Evolutionary conservation across 2,329 filamentous ascomycete species (phyloP).

Genomic region (Phialemonium atrogriseum): DNA sequence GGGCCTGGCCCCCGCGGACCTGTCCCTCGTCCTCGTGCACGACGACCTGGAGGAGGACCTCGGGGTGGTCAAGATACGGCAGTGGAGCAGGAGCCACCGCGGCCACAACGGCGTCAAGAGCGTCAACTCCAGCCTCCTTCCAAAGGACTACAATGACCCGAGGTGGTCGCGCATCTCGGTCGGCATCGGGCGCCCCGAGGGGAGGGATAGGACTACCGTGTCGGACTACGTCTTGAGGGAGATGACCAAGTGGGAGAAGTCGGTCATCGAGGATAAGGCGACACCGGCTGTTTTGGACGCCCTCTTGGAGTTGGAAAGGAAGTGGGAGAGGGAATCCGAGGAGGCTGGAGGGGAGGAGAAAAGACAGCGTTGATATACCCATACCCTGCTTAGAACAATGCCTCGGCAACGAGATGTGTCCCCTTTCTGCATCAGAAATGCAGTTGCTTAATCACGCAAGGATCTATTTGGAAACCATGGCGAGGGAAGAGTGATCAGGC

Average conservation of each 20-base stretch:
- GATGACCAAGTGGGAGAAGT: constrained; percentile 47
- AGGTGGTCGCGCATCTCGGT: constrained; percentile 59
- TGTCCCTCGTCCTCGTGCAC: constrained; percentile 68
- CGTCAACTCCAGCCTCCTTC: constrained; percentile 42
- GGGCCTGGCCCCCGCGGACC: constrained; percentile 18
- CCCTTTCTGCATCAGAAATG: too few species aligned
- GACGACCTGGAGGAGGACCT: constrained; percentile 75
- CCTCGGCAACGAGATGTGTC: too few species aligned
- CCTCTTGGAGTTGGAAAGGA: constrained; percentile 36
- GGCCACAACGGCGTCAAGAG: constrained; percentile 74
- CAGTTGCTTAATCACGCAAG: too few species aligned
- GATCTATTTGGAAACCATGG: too few species aligned
- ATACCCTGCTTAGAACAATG: too few species aligned
- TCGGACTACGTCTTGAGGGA: constrained; percentile 68
- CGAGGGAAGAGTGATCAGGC: too few species aligned
- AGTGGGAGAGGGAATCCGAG: too few species aligned
- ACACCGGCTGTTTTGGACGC: constrained; percentile 42
- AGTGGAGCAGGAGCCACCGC: constrained; percentile 54
- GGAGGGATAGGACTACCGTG: constrained; percentile 59
- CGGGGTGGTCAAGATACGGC: constrained; percentile 57
- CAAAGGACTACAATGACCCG: constrained; percentile 28
- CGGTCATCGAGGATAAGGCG: constrained; percentile 41
- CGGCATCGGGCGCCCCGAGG: constrained; percentile 77
- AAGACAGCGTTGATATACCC: too few species aligned
- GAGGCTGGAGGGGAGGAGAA: too few species aligned